Evolutionary conservation across 2,329 filamentous ascomycete genomes (phyloP), one percentile per base, ranked within the genome.

Genomic region (Botrytis galanthina): DNA sequence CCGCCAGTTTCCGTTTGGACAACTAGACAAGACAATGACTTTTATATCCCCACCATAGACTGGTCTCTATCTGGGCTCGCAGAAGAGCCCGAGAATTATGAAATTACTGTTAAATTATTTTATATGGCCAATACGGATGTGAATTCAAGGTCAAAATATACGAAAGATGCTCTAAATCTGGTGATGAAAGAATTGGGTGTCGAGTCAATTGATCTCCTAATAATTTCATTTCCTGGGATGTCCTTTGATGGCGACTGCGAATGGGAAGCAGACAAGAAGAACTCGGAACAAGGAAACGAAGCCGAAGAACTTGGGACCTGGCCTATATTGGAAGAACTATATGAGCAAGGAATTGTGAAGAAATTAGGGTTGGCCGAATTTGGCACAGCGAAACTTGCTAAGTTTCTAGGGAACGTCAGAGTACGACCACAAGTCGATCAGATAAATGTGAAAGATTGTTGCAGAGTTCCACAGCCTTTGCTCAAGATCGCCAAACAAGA

Each of bases 401-500:
- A 89, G 22, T 95, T 99, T 79, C 85, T 98, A 39, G 86, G 89
- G 60, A 86, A 89, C 75, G 92, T 93, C 35, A 86, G 85, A 59
- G 86, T 97, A 74, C 89, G 88, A 77, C 96, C 96, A 0, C 88
- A 89, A 32, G 95, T 98, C 59, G 91, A 98, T 82, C 96, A 99
- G 86, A 97, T 99, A 86, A 98, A 98, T 81, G 89, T 97, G 69
- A 91, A 93, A 78, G 93, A 98, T 83, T 98, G 95, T 85, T 99
- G 96, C 83, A 95, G 94, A 64, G 96, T 98, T 61, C 96, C 96
- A 14, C 95, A 94, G 79, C 92, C 94, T 20, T 87, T 99, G 75
- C 90, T 94, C 74, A 84, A 92, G 79, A 91, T 97, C 78, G 95
- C 95, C n/a, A 95, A 93, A 82, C 86, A 91, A 76, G 87, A 94